Base-by-base conservation (phyloP, 495 filamentous ascomycete genomes). In the Hypoxylon fuscum region DNA sequence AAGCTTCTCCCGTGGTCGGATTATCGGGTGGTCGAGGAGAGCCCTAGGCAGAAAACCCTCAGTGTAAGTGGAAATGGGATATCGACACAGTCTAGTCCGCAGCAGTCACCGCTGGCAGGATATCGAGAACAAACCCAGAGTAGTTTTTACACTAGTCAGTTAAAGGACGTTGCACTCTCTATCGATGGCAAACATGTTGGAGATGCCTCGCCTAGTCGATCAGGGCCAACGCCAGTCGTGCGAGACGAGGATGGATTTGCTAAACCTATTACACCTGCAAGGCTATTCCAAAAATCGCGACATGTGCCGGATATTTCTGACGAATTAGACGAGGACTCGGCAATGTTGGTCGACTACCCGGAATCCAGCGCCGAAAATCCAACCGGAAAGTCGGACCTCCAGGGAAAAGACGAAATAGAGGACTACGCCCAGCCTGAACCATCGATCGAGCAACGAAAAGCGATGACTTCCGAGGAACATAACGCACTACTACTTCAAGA, bases 391-490 rank as follows among this genome's bases (percentile, higher is more conserved):
- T 11, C 12, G 6, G 11, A 38, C 9, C 3, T n/a, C 12, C 23
- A 48, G 42, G 27, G 11, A 3, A 38, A 32, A 29, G 27, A 55
- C 55, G 23, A 80, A 69, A 45, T 53, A 64, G 10, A 79, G 73
- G 17, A 59, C 22, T 53, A 60, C 1, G 8, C 9, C 23, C 59
- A 20, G 14, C 58, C 37, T 32, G 45, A 32, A 7, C 46, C 27
- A 42, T 60, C 59, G 11, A 10, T 57, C 2, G 76, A 76, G 35
- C 59, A 74, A 18, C 62, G 59, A 25, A 80, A 75, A 59, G 40
- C 58, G 0, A 78, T 93, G 77, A 96, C 91, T 0, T 90, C 94
- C 0, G 95, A 98, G 74, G 90, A 96, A 69, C 92, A 96, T 72
- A 98, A 97, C 72, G 87, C 89, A 23, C 73, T 88, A 21, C 81